Evolutionary conservation across 257 asterid genomes (phyloP).

Genomic region (Solanum clarkiae): DNA sequence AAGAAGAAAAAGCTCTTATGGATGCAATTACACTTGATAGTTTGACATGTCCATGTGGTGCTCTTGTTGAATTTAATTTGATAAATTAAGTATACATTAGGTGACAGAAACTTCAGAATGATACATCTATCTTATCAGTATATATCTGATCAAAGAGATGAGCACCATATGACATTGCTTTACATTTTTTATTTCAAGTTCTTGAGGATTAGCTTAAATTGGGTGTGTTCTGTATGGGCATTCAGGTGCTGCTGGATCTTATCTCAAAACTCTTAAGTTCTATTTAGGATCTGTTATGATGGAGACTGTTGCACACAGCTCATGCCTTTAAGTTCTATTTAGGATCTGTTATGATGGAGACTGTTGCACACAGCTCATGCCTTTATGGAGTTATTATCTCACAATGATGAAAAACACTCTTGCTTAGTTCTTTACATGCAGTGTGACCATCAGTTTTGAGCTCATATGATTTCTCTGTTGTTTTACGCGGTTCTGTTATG

Average conservation of each 20-base stretch:
- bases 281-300: not conserved
- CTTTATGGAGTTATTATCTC: no score
- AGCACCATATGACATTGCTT: not conserved
- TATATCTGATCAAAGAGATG: not conserved
- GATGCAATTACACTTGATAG: not conserved
- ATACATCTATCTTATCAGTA: not conserved
- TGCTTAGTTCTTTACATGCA: not conserved
- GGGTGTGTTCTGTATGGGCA: not conserved
- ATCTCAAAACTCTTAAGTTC: not conserved
- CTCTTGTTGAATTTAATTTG: not conserved
- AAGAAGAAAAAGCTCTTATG: not conserved
- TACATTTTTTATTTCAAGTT: not conserved
- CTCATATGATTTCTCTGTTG: not conserved
- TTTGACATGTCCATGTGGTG: not conserved
- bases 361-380: not conserved
- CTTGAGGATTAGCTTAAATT: not conserved
- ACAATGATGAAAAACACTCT: not conserved
- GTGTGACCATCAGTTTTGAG: not conserved
- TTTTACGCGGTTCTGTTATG: not conserved
- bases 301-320: not conserved
- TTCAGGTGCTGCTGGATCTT: not conserved
- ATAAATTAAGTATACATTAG: not conserved
- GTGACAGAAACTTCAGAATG: not conserved
- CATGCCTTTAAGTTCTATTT: not conserved
- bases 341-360: not conserved